phyloP scores from a whole-genome alignment of 805 yeast genomes.

The Brettanomyces naardenensis region DNA sequence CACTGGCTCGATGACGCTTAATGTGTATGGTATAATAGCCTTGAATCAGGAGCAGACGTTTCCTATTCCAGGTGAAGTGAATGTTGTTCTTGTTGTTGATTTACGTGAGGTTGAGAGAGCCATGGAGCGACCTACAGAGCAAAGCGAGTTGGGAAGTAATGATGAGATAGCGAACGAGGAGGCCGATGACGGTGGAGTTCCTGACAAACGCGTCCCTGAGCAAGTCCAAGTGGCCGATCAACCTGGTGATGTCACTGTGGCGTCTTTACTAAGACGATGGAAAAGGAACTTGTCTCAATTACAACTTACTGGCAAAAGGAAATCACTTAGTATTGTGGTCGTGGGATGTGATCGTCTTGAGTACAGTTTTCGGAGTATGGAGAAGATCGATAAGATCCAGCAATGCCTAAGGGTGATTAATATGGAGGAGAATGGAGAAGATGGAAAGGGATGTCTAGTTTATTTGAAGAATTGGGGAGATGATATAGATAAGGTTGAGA shows the following conservation, averaged over 20 bases:
- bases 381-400: conserved; percentile 18
- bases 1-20: neutral
- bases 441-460: neutral
- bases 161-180: neutral
- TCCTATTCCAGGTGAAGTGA: neutral
- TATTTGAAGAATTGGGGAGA: conserved; percentile 1
- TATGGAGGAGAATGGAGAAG: neutral
- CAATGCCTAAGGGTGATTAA: conserved; percentile 10
- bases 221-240: neutral
- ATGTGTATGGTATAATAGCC: neutral
- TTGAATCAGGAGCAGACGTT: neutral
- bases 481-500: neutral
- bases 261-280: neutral
- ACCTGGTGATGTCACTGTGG: neutral
- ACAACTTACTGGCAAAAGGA: neutral
- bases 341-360: conserved; percentile 3
- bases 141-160: neutral
- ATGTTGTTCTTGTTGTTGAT: neutral
- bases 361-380: conserved; percentile 13
- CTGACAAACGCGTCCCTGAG: too few relatives aligned
- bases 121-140: neutral
- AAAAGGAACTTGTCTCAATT: neutral
- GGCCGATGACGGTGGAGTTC: neutral
- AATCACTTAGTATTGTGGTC: neutral
- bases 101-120: neutral